Evolutionary conservation across 208 protist genomes (phyloP).

Genomic region (Trypanosoma melophagium): DNA sequence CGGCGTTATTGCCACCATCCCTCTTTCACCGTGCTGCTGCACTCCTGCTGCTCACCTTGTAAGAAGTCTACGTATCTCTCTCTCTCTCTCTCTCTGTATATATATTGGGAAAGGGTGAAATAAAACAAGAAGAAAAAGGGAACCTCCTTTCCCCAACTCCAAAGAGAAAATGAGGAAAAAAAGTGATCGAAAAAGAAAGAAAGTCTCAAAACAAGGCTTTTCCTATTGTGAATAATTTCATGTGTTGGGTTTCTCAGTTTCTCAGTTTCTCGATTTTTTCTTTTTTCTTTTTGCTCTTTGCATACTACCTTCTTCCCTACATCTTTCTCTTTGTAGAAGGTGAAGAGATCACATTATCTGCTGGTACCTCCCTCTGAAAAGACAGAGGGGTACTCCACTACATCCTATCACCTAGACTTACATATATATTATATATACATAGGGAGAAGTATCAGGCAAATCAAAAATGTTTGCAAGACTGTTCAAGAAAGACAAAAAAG

Average conservation of each 20-base stretch:
- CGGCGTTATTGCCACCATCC: neutral
- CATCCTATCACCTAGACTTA: neutral
- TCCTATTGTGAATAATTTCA: neutral
- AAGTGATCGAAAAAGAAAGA: too few relatives aligned
- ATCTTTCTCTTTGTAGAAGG: neutral
- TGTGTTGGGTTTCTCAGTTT: neutral
- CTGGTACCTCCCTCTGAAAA: neutral
- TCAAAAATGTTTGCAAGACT: constrained; percentile 80
- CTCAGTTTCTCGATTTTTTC: neutral
- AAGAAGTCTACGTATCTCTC: neutral
- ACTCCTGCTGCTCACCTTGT: constrained; percentile 4
- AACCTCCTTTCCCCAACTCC: too few relatives aligned
- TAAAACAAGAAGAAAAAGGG: neutral
- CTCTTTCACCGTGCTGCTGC: constrained; percentile 21
- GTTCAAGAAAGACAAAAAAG: constrained; percentile 89
- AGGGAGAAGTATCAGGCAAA: neutral
- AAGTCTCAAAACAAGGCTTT: too few relatives aligned
- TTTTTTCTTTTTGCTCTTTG: neutral
- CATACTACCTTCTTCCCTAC: neutral
- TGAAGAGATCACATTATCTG: neutral
- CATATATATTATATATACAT: constrained; percentile 3
- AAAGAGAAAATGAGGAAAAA: too few relatives aligned
- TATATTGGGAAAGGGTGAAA: too few relatives aligned
- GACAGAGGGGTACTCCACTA: too few relatives aligned
- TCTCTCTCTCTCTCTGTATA: too few relatives aligned